Percentiles rank a stretch among this genome's conserved stretches.
phyloP scores from a whole-genome alignment of 73 alveolate species.

The Stentor coeruleus region DNA sequence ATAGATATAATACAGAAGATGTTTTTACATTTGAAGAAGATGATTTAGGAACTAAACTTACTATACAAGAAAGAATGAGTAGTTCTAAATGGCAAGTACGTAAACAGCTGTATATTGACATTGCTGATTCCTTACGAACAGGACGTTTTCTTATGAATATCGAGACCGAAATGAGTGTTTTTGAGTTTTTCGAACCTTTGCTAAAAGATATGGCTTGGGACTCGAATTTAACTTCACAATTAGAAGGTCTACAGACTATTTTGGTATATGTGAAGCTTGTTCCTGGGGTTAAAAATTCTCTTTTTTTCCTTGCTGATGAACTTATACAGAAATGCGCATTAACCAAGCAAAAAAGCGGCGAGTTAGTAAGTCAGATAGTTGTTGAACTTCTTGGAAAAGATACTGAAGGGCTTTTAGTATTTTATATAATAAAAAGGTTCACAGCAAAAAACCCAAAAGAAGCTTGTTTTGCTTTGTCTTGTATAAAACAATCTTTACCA shows the following conservation, averaged over 20 bases:
- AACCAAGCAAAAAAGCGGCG: conserved; percentile 26
- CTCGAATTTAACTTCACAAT: neutral
- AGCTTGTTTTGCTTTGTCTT: conserved; percentile 2
- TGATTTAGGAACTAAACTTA: neutral
- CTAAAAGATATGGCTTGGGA: conserved; percentile 14
- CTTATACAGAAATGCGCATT: conserved; percentile 4
- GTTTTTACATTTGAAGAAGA: conserved; percentile 10
- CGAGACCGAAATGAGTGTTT: neutral
- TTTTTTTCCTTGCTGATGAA: conserved; percentile 15
- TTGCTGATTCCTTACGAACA: conserved; percentile 12
- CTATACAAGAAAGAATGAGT: neutral
- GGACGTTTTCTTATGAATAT: neutral
- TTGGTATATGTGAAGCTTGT: neutral
- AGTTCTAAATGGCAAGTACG: neutral
- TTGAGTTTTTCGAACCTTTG: conserved; percentile 11
- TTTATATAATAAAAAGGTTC: neutral
- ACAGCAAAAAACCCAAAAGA: conserved; percentile 19
- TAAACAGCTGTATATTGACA: conserved; percentile 1
- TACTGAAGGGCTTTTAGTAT: neutral
- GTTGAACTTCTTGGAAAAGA: neutral
- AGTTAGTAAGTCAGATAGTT: neutral
- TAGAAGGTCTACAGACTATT: neutral
- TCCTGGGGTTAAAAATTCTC: neutral
- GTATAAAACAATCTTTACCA: neutral
- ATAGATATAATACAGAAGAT: neutral